phyloP scores from a whole-genome alignment of 495 filamentous ascomycete species.

The Trichoderma erinaceum region DNA sequence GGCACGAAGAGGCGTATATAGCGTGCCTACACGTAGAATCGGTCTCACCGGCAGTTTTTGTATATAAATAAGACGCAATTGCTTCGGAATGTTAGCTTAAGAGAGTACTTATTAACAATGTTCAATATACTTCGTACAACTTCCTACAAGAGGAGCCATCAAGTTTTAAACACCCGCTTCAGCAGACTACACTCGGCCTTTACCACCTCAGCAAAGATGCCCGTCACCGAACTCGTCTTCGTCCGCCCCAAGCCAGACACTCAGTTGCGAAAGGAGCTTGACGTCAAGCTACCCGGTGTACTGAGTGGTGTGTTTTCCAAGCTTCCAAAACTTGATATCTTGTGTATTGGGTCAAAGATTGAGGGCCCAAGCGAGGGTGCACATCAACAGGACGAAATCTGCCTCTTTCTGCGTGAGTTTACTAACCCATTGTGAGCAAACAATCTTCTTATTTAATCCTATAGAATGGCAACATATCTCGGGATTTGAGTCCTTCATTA shows the following conservation, averaged over 20 bases:
- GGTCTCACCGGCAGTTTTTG: background rate
- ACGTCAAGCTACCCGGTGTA: too few species aligned
- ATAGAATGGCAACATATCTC: background rate
- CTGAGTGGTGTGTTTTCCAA: too few species aligned
- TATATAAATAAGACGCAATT: background rate
- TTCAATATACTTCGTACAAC: background rate
- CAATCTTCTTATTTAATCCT: background rate
- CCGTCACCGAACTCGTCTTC: background rate
- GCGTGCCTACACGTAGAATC: background rate
- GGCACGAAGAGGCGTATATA: background rate
- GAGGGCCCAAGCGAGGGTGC: too few species aligned
- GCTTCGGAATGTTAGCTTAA: background rate
- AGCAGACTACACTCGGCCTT: too few species aligned
- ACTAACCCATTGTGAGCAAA: background rate
- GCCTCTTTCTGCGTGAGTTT: background rate
- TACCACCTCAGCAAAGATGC: background rate
- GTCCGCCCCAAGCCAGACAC: too few species aligned
- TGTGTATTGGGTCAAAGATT: too few species aligned
- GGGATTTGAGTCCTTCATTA: too few species aligned
- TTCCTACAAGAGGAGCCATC: background rate
- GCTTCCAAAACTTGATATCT: too few species aligned
- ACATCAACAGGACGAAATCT: too few species aligned
- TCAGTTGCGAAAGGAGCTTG: too few species aligned
- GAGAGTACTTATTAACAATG: too few species aligned
- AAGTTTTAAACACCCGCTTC: too few species aligned